phyloP scores from a whole-genome alignment of 2,329 filamentous ascomycete genomes.

The Fusarium sp. region DNA sequence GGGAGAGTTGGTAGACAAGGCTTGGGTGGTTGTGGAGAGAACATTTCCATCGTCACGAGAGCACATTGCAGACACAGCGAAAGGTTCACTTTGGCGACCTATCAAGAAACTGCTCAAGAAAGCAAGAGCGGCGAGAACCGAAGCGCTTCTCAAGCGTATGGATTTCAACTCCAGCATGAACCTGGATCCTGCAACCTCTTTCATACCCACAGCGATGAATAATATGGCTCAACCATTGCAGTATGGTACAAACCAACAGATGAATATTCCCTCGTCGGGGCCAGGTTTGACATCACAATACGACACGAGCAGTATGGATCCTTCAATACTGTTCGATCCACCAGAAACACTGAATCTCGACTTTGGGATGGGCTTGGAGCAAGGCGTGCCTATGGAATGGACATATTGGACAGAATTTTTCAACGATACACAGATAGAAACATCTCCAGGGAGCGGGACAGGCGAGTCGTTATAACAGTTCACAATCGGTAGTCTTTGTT shows the following conservation, averaged over 20 bases:
- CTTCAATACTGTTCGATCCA: constrained; percentile 44
- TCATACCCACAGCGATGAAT: neutral
- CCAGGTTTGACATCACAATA: constrained; percentile 30
- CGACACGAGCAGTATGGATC: constrained; percentile 43
- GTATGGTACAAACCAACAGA: constrained; percentile 4
- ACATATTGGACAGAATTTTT: constrained; percentile 58
- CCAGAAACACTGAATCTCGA: constrained; percentile 41
- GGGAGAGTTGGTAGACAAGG: constrained; percentile 57
- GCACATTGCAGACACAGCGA: constrained; percentile 59
- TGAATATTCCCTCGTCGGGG: neutral
- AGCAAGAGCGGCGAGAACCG: constrained; percentile 54
- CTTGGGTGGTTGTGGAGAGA: constrained; percentile 60
- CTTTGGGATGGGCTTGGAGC: constrained; percentile 33
- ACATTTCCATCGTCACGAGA: constrained; percentile 56
- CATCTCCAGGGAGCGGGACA: constrained; percentile 43
- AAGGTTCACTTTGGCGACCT: constrained; percentile 63
- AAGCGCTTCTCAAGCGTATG: constrained; percentile 44
- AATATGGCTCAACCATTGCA: constrained; percentile 19
- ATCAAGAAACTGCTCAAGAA: constrained; percentile 63
- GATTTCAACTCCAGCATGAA: constrained; percentile 21
- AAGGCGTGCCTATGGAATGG: constrained; percentile 43
- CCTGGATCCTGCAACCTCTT: neutral
- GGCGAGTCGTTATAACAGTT: constrained; percentile 34
- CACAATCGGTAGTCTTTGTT: constrained; percentile 36
- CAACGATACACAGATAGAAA: constrained; percentile 51